Evolutionary conservation across 495 filamentous ascomycete genomes (phyloP), one percentile per base, ranked within the genome.

Genomic region (Bacidia rubella): DNA sequence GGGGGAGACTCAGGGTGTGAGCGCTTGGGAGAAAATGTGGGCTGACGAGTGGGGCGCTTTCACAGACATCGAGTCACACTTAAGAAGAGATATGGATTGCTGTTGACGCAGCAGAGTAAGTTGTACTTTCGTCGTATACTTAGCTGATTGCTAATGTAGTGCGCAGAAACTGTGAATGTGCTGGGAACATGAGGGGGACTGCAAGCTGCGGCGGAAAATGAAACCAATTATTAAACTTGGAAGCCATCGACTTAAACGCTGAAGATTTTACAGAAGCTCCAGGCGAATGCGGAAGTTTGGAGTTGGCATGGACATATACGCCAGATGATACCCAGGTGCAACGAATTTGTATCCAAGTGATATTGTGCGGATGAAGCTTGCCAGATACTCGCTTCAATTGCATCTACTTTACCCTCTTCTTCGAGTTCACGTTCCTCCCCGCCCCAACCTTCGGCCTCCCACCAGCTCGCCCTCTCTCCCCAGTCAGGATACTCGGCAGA

Each of bases 1-100:
- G 26, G 9, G 7, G 40, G 40, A 44, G 38, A 19, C 27, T 22
- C 4, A 25, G 19, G 11, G 4, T 1, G 35, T 21, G 21, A 24
- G 12, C n/a, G 23, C 23, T 22, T 47, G 20, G 42, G 20, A 1
- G 11, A 11, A 32, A 32, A 46, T 17, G 26, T 42, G 47, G 44
- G 23, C 15, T 19, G 15, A 10, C 17, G 1, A 47, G 29, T 35
- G n/a, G n/a, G n/a, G 54, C 26, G n/a, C 17, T 25, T 46, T 3
- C 43, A 54, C 57, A 83, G 87, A 56, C 88, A 98, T 70, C 80
- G 92, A 58, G 86, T 95, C 27, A 88, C 86, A 17, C 74, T 98
- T 54, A 95, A 95, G 79, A 86, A 82, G 74, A 79, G 92, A 63
- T 95, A 90, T 66, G 82, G 80, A 23, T 76, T 95, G 47, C 76